Evolutionary conservation across 2,329 filamentous ascomycete species (phyloP), one percentile per base, ranked within the genome.

Genomic region (Hymenoscyphus infarciens): DNA sequence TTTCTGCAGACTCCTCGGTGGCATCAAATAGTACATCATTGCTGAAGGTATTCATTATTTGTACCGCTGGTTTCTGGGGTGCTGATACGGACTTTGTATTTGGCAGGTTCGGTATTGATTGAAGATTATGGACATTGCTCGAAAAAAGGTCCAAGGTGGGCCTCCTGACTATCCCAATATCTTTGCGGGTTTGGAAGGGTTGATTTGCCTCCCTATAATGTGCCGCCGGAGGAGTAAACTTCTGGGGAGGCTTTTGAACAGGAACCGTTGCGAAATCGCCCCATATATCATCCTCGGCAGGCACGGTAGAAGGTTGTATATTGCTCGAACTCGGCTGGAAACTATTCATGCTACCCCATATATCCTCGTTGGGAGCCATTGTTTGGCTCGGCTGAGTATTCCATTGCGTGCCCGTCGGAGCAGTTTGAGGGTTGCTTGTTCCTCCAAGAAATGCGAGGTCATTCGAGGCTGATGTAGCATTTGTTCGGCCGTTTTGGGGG

Each of bases 1-100:
- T 60, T n/a, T 68, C 70, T 35, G 69, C 63, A 5, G 65, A 57
- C n/a, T 77, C 76, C 6, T 77, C 78, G 11, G 77, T 67, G 42
- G 72, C 73, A 67, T 75, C 74, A 61, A 75, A 75, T 7, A 75
- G 57, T 16, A 75, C 64, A 15, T 75, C 72, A 42, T 65, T 49
- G 11, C 8, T 49, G 11, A 22, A 49, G 19, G 42, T 22, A 49
- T 49, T 25, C n/a, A 8, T 22, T 49, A 19, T 49, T 11, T 49
- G 5, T 49, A 19, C 42, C n/a, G 19, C 6, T 6, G 42, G 10
- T n/a, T 60, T 31, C 22, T 62, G 60, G 59, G 64, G 54, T 59
- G 60, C 16, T n/a, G 27, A 25, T 52, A 64, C 25, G 7, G 60
- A 42, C 15, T 58, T 63, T 56, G 58, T 57, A 6, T 22, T 60